phyloP scores from a whole-genome alignment of 2,329 filamentous ascomycete species.

The Amphichorda felina region DNA sequence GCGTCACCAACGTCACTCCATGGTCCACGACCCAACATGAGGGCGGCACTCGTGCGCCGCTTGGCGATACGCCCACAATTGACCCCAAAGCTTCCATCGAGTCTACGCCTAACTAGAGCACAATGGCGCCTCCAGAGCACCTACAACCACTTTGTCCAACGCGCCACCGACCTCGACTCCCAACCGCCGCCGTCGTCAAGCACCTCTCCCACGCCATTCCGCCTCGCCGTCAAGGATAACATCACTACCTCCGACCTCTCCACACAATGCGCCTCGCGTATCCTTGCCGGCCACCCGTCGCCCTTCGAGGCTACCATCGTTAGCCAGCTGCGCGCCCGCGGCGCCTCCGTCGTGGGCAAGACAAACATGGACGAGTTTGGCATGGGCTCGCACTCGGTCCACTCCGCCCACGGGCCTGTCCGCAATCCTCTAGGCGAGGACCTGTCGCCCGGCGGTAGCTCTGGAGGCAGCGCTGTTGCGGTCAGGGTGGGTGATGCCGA shows the following conservation, averaged over 20 bases:
- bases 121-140: constrained; percentile 16
- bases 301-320: constrained; percentile 80
- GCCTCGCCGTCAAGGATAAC: constrained; percentile 64
- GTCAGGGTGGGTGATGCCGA: constrained; percentile 50
- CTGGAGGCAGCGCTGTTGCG: constrained; percentile 83
- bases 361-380: constrained; percentile 95
- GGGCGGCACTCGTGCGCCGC: constrained; percentile 15
- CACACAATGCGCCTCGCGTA: constrained; percentile 75
- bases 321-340: constrained; percentile 48
- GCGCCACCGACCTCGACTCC: neutral
- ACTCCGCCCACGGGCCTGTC: constrained; percentile 58
- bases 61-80: constrained; percentile 4
- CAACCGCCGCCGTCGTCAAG: neutral
- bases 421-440: constrained; percentile 30
- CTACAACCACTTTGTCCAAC: constrained; percentile 23
- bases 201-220: constrained; percentile 16
- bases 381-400: constrained; percentile 77
- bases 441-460: constrained; percentile 75
- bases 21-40: constrained; percentile 13
- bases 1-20: neutral
- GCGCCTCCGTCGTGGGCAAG: constrained; percentile 59
- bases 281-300: constrained; percentile 58
- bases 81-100: too few relatives aligned
- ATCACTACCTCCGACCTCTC: constrained; percentile 52
- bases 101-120: neutral